Conservation (phyloP, 495 filamentous ascomycete species). For the Neurospora sp. region DNA sequence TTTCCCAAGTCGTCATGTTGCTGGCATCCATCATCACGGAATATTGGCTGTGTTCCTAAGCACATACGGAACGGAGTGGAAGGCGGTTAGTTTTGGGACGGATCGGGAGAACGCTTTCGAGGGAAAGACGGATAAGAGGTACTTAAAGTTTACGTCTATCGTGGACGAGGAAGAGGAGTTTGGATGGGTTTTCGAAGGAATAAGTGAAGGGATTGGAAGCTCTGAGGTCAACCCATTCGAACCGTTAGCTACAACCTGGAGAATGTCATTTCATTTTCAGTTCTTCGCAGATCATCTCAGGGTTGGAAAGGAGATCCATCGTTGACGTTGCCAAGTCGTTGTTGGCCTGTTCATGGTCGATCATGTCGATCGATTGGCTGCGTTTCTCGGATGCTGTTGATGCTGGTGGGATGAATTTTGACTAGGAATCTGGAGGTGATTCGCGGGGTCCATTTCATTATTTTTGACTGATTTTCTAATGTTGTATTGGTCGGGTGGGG, state of each 20-base stretch:
- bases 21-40: not conserved
- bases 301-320: not conserved
- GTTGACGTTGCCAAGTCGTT: not conserved
- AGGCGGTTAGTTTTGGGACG: constrained; percentile 10
- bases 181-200: too few species aligned
- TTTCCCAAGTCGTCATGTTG: not conserved
- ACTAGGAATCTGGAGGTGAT: not conserved
- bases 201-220: too few species aligned
- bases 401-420: not conserved
- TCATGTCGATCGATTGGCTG: not conserved
- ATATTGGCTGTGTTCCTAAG: not conserved
- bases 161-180: not conserved
- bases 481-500: not conserved
- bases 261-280: not conserved
- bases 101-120: constrained; percentile 11
- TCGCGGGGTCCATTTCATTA: not conserved
- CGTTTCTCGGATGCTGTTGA: not conserved
- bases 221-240: not conserved
- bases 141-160: not conserved
- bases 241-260: not conserved
- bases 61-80: constrained; percentile 3
- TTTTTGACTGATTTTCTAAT: not conserved
- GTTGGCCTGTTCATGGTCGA: not conserved
- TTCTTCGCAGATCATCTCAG: not conserved
- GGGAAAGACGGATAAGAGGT: not conserved